Conservation (phyloP, 2,329 filamentous ascomycete genomes). For the Penicillium fuscoglaucum region DNA sequence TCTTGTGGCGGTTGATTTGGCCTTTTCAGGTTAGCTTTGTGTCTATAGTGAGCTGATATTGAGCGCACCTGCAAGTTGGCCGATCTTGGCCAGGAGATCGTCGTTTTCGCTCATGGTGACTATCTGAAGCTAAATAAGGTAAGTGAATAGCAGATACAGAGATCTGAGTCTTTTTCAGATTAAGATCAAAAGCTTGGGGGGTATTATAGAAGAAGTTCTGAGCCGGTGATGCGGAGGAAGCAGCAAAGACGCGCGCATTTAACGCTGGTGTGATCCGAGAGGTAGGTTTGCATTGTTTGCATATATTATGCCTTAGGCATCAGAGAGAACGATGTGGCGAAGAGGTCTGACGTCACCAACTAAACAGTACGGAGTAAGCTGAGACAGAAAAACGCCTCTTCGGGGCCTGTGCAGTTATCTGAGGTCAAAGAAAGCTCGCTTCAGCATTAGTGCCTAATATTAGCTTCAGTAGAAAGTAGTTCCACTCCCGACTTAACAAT, state of each 20-base stretch:
- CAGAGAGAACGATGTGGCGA: not conserved
- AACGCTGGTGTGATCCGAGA: slow-evolving; percentile 5
- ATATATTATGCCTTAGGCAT: not conserved
- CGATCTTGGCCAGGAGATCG: slow-evolving; percentile 57
- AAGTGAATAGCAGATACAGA: slow-evolving; percentile 7
- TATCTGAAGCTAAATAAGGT: slow-evolving; percentile 7
- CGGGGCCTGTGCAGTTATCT: not conserved
- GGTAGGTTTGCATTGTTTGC: not conserved
- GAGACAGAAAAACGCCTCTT: not conserved
- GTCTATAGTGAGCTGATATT: slow-evolving; percentile 43
- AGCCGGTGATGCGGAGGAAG: slow-evolving; percentile 7
- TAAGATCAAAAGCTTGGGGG: not conserved
- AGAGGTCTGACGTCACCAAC: not conserved
- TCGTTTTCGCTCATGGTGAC: slow-evolving; percentile 55
- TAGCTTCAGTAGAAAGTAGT: not conserved
- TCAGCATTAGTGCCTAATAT: not conserved
- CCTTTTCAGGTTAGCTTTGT: slow-evolving; percentile 49
- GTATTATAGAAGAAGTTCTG: not conserved
- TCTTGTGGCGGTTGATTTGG: slow-evolving; percentile 79
- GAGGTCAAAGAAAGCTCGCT: not conserved
- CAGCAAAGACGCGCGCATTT: slow-evolving; percentile 12
- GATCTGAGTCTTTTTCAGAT: not conserved
- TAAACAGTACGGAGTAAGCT: not conserved
- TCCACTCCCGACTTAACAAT: not conserved
- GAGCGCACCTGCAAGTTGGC: slow-evolving; percentile 57